Conservation (phyloP, 1,284 basidiomycete genomes). For the Afroboletus lepidellus region DNA sequence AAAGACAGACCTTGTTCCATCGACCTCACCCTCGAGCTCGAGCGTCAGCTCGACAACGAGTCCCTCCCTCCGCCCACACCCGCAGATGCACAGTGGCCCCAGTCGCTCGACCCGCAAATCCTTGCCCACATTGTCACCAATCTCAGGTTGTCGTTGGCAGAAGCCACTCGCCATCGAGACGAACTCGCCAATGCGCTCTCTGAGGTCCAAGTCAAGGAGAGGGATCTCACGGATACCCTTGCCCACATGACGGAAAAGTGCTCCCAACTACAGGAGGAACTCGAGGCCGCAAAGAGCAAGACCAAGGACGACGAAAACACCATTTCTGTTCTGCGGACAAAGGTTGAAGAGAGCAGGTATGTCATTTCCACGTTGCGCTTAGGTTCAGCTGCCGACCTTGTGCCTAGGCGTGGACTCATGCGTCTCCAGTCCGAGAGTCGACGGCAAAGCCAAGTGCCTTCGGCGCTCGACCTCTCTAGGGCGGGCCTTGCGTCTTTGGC, state of each 20-base stretch:
- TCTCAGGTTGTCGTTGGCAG: constrained; percentile 58
- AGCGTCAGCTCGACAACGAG: constrained; percentile 69
- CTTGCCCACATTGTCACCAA: constrained; percentile 72
- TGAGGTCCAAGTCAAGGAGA: constrained; percentile 51
- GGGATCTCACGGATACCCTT: constrained; percentile 58
- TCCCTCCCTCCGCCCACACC: constrained; percentile 48
- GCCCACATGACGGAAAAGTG: constrained; percentile 64
- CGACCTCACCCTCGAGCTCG: constrained; percentile 73
- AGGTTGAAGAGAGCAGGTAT: constrained; percentile 89
- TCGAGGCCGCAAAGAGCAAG: constrained; percentile 58
- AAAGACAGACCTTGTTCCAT: constrained; percentile 54
- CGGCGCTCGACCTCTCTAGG: constrained; percentile 55
- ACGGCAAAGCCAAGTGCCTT: constrained; percentile 54
- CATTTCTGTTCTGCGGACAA: constrained; percentile 75
- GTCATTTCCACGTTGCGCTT: constrained; percentile 18
- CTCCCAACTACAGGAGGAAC: constrained; percentile 56
- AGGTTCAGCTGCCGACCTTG: constrained; percentile 3
- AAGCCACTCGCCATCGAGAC: constrained; percentile 66
- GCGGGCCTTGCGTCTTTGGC: constrained; percentile 40
- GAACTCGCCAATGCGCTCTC: constrained; percentile 52
- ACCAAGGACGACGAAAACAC: constrained; percentile 78
- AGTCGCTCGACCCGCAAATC: constrained; percentile 69
- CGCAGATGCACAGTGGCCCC: constrained; percentile 37
- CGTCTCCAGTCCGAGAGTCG: constrained; percentile 83
- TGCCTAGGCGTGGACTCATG: constrained; percentile 77